Evolutionary conservation across 2,329 filamentous ascomycete genomes (phyloP).

Genomic region (Aspergillus sp.): DNA sequence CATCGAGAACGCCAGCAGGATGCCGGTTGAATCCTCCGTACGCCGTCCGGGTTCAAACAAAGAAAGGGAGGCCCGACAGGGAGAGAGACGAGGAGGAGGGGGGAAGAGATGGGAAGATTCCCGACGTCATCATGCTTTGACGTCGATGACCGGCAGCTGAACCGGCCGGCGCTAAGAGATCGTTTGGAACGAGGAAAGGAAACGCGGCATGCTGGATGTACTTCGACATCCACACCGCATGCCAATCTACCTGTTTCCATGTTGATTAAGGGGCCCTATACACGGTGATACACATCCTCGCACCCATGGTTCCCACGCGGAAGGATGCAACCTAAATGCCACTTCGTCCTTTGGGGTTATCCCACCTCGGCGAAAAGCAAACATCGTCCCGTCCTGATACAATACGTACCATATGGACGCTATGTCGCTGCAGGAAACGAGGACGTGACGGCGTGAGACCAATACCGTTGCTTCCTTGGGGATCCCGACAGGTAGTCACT

Average conservation of each 20-base stretch:
- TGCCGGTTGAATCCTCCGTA: slow-evolving; percentile 1
- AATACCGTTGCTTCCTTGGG: slow-evolving; percentile 11
- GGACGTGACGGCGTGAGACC: background rate
- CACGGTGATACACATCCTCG: background rate
- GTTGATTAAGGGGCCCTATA: background rate
- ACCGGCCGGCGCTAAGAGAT: background rate
- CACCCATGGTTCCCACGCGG: slow-evolving; percentile 9
- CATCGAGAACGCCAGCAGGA: background rate
- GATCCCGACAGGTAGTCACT: slow-evolving; percentile 4
- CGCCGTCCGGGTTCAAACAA: background rate
- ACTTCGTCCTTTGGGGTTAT: background rate
- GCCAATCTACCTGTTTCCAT: background rate
- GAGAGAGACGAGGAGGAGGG: background rate
- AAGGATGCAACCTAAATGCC: slow-evolving; percentile 13
- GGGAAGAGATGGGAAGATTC: background rate
- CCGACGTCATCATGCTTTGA: slow-evolving; percentile 6
- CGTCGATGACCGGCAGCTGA: background rate
- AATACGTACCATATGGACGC: background rate
- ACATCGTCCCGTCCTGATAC: background rate
- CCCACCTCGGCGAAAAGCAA: background rate
- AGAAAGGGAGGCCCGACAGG: background rate
- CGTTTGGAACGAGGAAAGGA: background rate
- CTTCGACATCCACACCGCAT: background rate
- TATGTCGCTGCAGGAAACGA: background rate
- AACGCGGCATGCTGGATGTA: background rate